A percentile compares a stretch with the other conserved stretches of the same genome.
These are phyloP conservation scores for Syzygium malaccense DNA, from an alignment of 441 rosid genomes.

Conservation along the genomic window DNA sequence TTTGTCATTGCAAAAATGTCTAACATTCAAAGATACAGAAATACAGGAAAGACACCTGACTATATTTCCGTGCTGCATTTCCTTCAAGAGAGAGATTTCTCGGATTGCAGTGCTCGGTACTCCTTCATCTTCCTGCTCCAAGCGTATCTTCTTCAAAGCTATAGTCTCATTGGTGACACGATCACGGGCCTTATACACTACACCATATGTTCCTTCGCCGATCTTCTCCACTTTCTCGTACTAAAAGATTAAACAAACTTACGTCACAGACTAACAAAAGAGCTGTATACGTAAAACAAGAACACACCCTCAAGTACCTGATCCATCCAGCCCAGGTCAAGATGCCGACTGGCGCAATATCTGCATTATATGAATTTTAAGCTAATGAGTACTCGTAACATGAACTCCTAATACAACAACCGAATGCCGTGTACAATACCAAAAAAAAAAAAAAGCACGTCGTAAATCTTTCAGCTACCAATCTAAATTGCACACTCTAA, in stretches of 20 bases:
- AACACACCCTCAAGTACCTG: slow-evolving; percentile 9
- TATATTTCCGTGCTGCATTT: slow-evolving; percentile 18
- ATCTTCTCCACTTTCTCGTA: slow-evolving; percentile 98
- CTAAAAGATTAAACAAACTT: slow-evolving; percentile 23
- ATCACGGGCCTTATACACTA: slow-evolving; percentile 92
- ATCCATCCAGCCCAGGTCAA: slow-evolving; percentile 12
- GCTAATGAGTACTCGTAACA: neutral
- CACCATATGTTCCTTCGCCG: slow-evolving; percentile 98
- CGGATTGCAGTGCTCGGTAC: slow-evolving; percentile 18
- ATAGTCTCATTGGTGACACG: slow-evolving; percentile 82
- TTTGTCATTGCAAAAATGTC: neutral
- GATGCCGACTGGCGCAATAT: neutral
- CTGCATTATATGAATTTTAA: neutral
- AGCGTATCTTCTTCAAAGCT: slow-evolving; percentile 70
- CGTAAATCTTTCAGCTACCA: neutral
- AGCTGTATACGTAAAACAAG: neutral
- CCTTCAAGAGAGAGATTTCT: slow-evolving; percentile 19
- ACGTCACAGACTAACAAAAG: neutral
- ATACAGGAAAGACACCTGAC: slow-evolving; percentile 9
- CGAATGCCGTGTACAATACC: too few species aligned
- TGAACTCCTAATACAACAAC: neutral
- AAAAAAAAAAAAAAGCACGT: neutral
- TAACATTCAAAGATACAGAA: slow-evolving; percentile 3
- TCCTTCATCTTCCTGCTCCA: slow-evolving; percentile 28
- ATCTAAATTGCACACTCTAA: too few species aligned